Percentiles rank a stretch among this genome's conserved stretches.
Conservation (phyloP, 106 monocot genomes). For the Alisma plantagoaquatica region DNA sequence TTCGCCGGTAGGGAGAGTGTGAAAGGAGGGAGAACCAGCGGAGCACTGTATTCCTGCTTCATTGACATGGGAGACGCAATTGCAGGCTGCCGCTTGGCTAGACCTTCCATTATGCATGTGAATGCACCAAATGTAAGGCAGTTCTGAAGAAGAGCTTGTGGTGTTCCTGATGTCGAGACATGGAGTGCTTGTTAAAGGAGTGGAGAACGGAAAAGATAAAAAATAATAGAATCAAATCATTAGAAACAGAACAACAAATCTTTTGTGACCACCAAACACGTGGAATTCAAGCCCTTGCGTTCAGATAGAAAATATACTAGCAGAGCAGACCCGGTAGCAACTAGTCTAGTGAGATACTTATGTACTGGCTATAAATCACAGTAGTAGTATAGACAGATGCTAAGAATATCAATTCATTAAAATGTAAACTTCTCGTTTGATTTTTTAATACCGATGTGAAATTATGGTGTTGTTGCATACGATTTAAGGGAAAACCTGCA, state of each 20-base stretch:
- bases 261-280: background rate
- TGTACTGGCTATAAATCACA: too few species aligned
- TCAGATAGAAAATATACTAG: background rate
- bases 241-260: background rate
- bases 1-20: constrained; percentile 49
- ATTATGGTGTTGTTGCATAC: too few species aligned
- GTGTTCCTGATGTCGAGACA: constrained; percentile 40
- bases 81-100: constrained; percentile 66
- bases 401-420: too few species aligned
- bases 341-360: background rate
- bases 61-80: constrained; percentile 32
- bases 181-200: background rate
- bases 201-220: background rate
- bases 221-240: background rate
- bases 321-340: background rate
- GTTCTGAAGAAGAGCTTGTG: constrained; percentile 63
- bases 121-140: constrained; percentile 75
- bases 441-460: too few species aligned
- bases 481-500: too few species aligned
- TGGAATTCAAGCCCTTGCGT: background rate
- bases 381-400: too few species aligned
- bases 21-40: constrained; percentile 38
- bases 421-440: too few species aligned
- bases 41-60: background rate
- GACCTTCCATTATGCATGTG: constrained; percentile 62